A percentile compares a stretch with the other conserved stretches of the same genome.
Evolutionary conservation across 2,329 filamentous ascomycete genomes (phyloP).

Genomic region (Trichoderma arundinaceum): DNA sequence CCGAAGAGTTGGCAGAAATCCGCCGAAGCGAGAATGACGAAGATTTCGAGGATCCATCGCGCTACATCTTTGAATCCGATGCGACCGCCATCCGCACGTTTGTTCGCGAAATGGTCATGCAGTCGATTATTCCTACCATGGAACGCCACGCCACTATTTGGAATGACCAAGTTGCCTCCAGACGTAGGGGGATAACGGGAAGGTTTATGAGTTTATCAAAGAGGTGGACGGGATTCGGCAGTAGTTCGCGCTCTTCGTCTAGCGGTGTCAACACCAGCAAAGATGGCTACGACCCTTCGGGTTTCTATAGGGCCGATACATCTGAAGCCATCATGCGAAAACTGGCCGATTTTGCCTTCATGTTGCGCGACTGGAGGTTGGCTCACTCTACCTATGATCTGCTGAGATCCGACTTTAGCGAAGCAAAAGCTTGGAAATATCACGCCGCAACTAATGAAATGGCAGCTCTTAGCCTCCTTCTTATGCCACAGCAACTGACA

Average conservation of each 20-base stretch:
- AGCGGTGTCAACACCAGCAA: slow-evolving; percentile 56
- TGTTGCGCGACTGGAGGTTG: slow-evolving; percentile 95
- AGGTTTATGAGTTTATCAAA: slow-evolving; percentile 95
- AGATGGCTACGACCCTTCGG: slow-evolving; percentile 79
- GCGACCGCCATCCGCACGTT: slow-evolving; percentile 86
- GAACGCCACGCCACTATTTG: slow-evolving; percentile 87
- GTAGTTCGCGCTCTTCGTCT: slow-evolving; percentile 65
- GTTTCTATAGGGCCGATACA: slow-evolving; percentile 82
- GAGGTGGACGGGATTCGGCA: slow-evolving; percentile 83
- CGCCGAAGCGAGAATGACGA: slow-evolving; percentile 70
- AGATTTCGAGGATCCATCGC: slow-evolving; percentile 70
- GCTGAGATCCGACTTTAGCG: slow-evolving; percentile 83
- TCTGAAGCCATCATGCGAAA: slow-evolving; percentile 93
- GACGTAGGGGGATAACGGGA: slow-evolving; percentile 84
- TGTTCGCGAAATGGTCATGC: slow-evolving; percentile 91
- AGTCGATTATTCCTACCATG: slow-evolving; percentile 95
- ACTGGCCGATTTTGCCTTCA: slow-evolving; percentile 92
- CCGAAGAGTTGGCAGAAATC: slow-evolving; percentile 81
- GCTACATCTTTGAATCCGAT: slow-evolving; percentile 91
- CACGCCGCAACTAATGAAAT: slow-evolving; percentile 95
- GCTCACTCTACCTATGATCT: slow-evolving; percentile 92
- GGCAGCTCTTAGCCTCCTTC: slow-evolving; percentile 81
- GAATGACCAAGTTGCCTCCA: slow-evolving; percentile 97
- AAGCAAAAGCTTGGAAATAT: slow-evolving; percentile 96
- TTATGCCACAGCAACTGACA: slow-evolving; percentile 73